Percentiles rank a stretch among this genome's conserved stretches.
phyloP scores from a whole-genome alignment of 73 alveolate species.

The Loxodes magnus region DNA sequence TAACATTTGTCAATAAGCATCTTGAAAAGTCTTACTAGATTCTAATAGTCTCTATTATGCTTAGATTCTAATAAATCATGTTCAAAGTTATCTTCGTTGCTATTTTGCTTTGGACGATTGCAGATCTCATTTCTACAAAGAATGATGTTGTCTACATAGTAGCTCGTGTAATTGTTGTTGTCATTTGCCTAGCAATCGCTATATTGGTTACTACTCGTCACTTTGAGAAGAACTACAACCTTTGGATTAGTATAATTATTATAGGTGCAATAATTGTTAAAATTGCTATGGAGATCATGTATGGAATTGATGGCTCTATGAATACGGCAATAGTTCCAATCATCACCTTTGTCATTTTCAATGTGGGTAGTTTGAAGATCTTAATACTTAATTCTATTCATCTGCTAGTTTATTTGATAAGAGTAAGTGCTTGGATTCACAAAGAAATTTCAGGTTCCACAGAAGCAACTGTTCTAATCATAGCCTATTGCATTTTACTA shows the following conservation, averaged over 20 bases:
- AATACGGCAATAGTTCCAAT: neutral
- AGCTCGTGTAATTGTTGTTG: neutral
- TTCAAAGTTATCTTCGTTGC: neutral
- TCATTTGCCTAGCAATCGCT: neutral
- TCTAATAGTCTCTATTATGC: neutral
- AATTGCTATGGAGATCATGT: neutral
- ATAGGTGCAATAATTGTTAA: constrained; percentile 12
- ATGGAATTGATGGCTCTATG: neutral
- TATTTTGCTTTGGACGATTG: neutral
- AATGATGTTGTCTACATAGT: neutral
- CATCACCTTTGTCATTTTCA: neutral
- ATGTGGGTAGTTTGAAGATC: neutral
- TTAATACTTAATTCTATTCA: neutral
- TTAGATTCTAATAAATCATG: neutral
- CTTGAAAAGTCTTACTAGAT: neutral
- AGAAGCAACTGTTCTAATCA: neutral
- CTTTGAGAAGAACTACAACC: neutral
- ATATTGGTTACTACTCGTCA: neutral
- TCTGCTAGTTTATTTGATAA: neutral
- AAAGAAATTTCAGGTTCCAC: neutral
- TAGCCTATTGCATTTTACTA: neutral
- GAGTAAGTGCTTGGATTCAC: neutral
- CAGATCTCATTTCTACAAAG: neutral
- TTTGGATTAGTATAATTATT: neutral
- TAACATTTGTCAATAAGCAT: neutral